Conservation (phyloP, 2,329 filamentous ascomycete species). For the Fusarium protoensiforme region DNA sequence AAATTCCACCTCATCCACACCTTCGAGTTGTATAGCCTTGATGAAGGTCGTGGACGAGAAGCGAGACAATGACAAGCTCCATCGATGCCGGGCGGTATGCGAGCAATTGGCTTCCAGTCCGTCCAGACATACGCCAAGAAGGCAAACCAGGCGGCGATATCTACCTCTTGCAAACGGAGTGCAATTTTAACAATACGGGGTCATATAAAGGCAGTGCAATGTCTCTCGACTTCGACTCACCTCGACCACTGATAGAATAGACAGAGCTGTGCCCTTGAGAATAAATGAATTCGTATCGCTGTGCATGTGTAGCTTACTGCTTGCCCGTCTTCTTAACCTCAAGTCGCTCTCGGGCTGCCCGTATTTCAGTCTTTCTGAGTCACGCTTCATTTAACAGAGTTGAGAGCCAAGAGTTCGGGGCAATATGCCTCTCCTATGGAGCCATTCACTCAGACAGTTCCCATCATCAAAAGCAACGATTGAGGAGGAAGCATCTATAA, state of each 20-base stretch:
- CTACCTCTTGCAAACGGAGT: not conserved
- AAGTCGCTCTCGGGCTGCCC: not conserved
- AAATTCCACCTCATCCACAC: not conserved
- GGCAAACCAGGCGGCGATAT: not conserved
- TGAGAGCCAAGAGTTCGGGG: not conserved
- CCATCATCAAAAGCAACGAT: not conserved
- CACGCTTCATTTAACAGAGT: not conserved
- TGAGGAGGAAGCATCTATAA: not conserved
- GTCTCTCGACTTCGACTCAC: not conserved
- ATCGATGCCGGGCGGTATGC: not conserved
- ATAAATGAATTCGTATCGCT: not conserved
- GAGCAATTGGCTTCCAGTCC: not conserved
- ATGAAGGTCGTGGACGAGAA: not conserved
- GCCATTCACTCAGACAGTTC: not conserved
- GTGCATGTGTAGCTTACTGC: not conserved
- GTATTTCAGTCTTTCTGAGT: not conserved
- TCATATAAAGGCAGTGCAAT: not conserved
- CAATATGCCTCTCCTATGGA: not conserved
- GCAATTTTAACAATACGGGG: not conserved
- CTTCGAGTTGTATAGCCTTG: not conserved
- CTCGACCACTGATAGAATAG: not conserved
- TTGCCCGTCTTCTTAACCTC: not conserved
- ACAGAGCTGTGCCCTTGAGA: not conserved
- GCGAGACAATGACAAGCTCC: not conserved
- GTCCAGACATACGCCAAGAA: not conserved